Evolutionary conservation across 306 rosid species (phyloP).

Genomic region (Begonia fuchsioides): DNA sequence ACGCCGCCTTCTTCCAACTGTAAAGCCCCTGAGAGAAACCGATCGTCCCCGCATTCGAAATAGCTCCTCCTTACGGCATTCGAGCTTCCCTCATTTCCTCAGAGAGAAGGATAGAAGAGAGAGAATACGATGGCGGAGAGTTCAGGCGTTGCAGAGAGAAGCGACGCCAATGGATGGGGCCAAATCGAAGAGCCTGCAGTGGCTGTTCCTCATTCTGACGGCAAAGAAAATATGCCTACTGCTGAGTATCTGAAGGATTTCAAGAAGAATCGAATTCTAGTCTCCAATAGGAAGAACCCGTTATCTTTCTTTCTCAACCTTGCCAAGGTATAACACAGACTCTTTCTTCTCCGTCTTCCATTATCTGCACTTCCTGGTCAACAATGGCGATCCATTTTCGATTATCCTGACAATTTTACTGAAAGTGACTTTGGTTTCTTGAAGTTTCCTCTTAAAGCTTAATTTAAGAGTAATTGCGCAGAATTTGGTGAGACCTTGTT

Average conservation of each 20-base stretch:
- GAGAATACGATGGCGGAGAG: conserved; percentile 10
- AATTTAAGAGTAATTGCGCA: too few species aligned
- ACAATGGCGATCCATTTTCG: too few species aligned
- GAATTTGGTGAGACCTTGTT: too few species aligned
- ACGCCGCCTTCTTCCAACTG: too few species aligned
- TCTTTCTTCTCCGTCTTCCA: neutral
- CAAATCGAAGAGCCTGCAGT: conserved; percentile 7
- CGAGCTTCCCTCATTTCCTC: conserved; percentile 10
- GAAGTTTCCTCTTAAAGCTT: too few species aligned
- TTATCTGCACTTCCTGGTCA: neutral
- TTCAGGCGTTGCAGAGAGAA: conserved; percentile 3
- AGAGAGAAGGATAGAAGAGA: conserved; percentile 6
- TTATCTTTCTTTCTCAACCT: conserved; percentile 57
- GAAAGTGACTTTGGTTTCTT: too few species aligned
- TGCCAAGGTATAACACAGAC: conserved; percentile 33
- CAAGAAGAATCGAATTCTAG: conserved; percentile 36
- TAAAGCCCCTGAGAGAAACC: too few species aligned
- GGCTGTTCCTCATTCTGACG: conserved; percentile 4
- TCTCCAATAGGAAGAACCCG: conserved; percentile 57
- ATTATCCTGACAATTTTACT: too few species aligned
- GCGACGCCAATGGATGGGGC: neutral
- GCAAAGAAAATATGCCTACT: conserved; percentile 2
- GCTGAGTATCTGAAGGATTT: conserved; percentile 3
- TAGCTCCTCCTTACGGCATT: neutral
- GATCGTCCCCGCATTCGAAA: too few species aligned